Percentiles rank a stretch among this genome's conserved stretches.
Conservation (phyloP, 2,329 filamentous ascomycete species). For the Delphinella strobiligena region DNA sequence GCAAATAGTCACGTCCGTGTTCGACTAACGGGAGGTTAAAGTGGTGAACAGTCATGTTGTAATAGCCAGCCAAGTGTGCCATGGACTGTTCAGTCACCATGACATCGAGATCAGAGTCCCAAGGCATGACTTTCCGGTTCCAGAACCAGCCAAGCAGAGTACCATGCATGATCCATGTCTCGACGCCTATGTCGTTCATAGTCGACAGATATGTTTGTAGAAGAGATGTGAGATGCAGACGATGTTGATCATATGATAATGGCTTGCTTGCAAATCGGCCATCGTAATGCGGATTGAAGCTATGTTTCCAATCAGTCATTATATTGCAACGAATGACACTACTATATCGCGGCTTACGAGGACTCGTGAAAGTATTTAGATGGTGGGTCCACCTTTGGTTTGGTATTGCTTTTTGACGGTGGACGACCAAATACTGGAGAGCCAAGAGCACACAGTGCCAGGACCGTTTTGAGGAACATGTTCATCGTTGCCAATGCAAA, state of each 20-base stretch:
- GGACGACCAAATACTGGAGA: background rate
- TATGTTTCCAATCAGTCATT: conserved; percentile 13
- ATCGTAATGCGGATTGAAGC: conserved; percentile 45
- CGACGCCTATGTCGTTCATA: conserved; percentile 43
- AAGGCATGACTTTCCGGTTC: conserved; percentile 49
- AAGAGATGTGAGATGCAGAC: conserved; percentile 36
- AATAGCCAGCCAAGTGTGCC: conserved; percentile 43
- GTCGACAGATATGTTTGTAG: conserved; percentile 44
- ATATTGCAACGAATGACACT: background rate
- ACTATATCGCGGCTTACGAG: conserved; percentile 21
- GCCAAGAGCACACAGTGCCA: background rate
- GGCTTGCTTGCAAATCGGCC: conserved; percentile 39
- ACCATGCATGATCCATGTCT: conserved; percentile 54
- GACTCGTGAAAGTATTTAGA: conserved; percentile 43
- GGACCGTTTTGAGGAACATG: background rate
- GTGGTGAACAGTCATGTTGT: conserved; percentile 50
- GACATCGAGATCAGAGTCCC: conserved; percentile 50
- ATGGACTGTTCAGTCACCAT: conserved; percentile 45
- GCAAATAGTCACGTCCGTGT: conserved; percentile 32
- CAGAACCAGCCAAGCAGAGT: conserved; percentile 51
- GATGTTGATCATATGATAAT: conserved; percentile 35
- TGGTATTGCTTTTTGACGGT: conserved; percentile 19
- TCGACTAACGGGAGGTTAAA: conserved; percentile 18
- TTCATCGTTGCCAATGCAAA: background rate
- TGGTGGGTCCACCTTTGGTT: conserved; percentile 23